These are phyloP conservation scores for Scheffersomyces lignosus DNA, from an alignment of 805 yeast genomes.

Conservation along the genomic window DNA sequence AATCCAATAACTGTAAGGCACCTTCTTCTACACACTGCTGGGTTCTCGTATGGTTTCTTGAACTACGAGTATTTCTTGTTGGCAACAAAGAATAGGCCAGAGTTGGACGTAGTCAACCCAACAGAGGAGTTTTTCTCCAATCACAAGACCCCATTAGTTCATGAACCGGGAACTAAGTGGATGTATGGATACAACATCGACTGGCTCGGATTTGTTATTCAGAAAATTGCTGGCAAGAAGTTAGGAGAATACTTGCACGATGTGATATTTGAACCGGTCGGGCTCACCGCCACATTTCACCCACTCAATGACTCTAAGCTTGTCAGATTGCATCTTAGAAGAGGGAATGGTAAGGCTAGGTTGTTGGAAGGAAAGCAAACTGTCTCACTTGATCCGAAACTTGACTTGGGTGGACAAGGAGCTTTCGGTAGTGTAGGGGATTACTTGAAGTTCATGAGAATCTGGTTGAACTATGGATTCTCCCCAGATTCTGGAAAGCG, in stretches of 20 bases:
- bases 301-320: conserved; percentile 1
- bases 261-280: conserved; percentile 33
- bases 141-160: conserved; percentile 13
- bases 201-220: conserved; percentile 39
- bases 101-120: conserved; percentile 10
- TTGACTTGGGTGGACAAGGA: conserved; percentile 49
- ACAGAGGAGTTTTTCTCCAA: conserved; percentile 12
- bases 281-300: conserved; percentile 23
- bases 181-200: conserved; percentile 39
- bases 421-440: conserved; percentile 37
- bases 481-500: conserved; percentile 36
- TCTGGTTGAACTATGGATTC: conserved; percentile 41
- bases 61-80: conserved; percentile 11
- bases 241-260: conserved; percentile 32
- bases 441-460: conserved; percentile 37
- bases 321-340: conserved; percentile 1
- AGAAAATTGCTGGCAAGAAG: conserved; percentile 30
- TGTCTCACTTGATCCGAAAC: conserved; percentile 11
- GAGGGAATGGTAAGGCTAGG: background rate
- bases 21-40: conserved; percentile 30
- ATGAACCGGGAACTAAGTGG: conserved; percentile 42
- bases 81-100: conserved; percentile 7
- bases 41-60: conserved; percentile 21
- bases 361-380: background rate
- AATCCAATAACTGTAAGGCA: conserved; percentile 27